phyloP scores from a whole-genome alignment of 306 rosid species.

The Sesbania bispinosa region DNA sequence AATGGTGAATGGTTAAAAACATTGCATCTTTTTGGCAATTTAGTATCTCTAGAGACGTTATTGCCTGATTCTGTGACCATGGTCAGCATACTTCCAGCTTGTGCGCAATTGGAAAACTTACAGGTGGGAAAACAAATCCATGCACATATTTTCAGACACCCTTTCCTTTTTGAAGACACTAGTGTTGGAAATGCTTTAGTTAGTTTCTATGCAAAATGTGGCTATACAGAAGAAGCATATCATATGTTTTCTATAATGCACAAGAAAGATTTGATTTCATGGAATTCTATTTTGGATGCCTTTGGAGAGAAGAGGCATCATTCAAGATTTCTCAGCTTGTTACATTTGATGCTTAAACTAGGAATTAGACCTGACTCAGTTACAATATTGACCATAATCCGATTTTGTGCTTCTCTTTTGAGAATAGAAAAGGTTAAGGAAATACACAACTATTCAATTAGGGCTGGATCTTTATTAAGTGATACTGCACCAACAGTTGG shows the following conservation, averaged over 20 bases:
- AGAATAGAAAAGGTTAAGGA: slow-evolving; percentile 68
- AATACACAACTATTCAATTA: slow-evolving; percentile 63
- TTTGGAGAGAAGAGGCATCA: slow-evolving; percentile 42
- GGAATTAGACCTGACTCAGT: slow-evolving; percentile 57
- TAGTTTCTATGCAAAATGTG: slow-evolving; percentile 73
- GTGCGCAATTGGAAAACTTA: slow-evolving; percentile 47
- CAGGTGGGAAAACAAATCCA: slow-evolving; percentile 66
- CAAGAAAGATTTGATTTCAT: slow-evolving; percentile 79
- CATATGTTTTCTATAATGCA: slow-evolving; percentile 49
- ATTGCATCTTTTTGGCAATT: slow-evolving; percentile 47
- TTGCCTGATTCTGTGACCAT: slow-evolving; percentile 69
- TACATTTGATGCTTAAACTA: slow-evolving; percentile 52
- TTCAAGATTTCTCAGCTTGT: slow-evolving; percentile 44
- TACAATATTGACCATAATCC: slow-evolving; percentile 59
- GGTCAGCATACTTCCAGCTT: slow-evolving; percentile 73
- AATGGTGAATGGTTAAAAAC: slow-evolving; percentile 77
- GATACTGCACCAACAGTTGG: slow-evolving; percentile 52
- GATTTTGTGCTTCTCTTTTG: slow-evolving; percentile 46
- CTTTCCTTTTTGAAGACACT: slow-evolving; percentile 46
- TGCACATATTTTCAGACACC: slow-evolving; percentile 53
- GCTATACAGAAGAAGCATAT: slow-evolving; percentile 44
- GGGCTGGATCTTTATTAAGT: slow-evolving; percentile 43
- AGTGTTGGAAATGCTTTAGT: slow-evolving; percentile 72
- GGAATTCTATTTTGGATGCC: slow-evolving; percentile 84
- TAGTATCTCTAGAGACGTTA: slow-evolving; percentile 37